Base-by-base conservation (phyloP, 495 filamentous ascomycete species). In the Annulohypoxylon bovei region DNA sequence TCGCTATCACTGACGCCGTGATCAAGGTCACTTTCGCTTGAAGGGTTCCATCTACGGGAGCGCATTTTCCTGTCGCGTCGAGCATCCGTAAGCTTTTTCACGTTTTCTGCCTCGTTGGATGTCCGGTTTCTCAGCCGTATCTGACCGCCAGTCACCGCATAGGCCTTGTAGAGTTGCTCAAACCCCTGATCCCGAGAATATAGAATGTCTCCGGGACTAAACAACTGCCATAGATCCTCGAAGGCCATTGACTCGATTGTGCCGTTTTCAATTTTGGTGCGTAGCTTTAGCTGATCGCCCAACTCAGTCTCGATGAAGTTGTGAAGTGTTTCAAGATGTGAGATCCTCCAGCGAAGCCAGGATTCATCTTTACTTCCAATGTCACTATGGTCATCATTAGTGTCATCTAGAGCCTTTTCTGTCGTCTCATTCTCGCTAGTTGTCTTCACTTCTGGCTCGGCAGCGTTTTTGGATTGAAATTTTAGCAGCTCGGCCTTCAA, bases 151-250 rank as follows among this genome's bases (percentile, higher is more conserved):
- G 75, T 70, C 22, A 77, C 61, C 0, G 65, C n/a, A 33, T 77
- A 68, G 0, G 78, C 65, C 1, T 70, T 65, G 47, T 75, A 77
- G 0, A 68, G 67, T 40, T 79, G 75, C 46, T 65, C 61, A 16
- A 52, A 49, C 12, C 66, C 67, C 30, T 44, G 57, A 40, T 50
- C 68, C 49, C 61, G 57, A 2, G 75, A 68, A 33, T 74, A 69
- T 20, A 78, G 70, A 3, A 68, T 18, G 14, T 74, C 71, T 8
- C 81, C 81, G 7, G 77, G 75, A 20, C 59, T 59, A 61, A 82
- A 83, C 2, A 83, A 67, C 50, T 82, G 73, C 77, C 78, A 83
- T 6, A 83, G 42, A 50, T 83, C 79, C 9, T 71, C 62, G 53
- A 80, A 83, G 7, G 32, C 23, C 9, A 74, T 65, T 6, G n/a